Percentiles rank a stretch among this genome's conserved stretches.
phyloP scores from a whole-genome alignment of 176 grass and related monocot species.

The Oryza nivara region DNA sequence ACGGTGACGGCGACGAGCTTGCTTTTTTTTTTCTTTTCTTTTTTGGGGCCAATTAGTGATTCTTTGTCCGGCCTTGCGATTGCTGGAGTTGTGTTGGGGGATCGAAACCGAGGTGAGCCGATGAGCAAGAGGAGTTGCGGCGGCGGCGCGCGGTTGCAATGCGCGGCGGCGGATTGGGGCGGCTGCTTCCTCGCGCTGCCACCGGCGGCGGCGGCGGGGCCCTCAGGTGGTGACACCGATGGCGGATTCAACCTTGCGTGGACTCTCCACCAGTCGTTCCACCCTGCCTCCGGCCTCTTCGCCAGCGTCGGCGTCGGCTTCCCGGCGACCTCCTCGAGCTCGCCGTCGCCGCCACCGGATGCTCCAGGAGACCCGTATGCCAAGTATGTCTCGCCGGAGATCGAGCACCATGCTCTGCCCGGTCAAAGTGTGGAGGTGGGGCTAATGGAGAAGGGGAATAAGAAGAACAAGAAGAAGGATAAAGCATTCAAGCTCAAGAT shows the following conservation, averaged over 20 bases:
- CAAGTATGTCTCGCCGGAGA: conserved; percentile 47
- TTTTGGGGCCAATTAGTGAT: neutral
- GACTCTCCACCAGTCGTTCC: conserved; percentile 58
- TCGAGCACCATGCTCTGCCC: conserved; percentile 19
- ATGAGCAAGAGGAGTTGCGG: conserved; percentile 42
- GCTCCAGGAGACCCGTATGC: conserved; percentile 33
- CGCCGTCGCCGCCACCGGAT: conserved; percentile 24
- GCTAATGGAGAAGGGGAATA: conserved; percentile 54
- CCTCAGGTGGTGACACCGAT: conserved; percentile 4
- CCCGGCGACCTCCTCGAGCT: conserved; percentile 19
- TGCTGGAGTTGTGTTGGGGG: neutral
- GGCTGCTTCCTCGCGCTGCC: conserved; percentile 48
- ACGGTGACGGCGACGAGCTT: conserved; percentile 9
- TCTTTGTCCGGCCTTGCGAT: neutral
- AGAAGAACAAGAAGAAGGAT: neutral
- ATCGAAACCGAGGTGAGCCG: neutral
- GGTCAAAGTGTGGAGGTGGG: conserved; percentile 23
- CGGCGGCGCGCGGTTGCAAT: conserved; percentile 41
- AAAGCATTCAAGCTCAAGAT: conserved; percentile 50
- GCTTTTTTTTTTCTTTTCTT: conserved; percentile 6
- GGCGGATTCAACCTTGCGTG: conserved; percentile 49
- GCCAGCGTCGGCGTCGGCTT: conserved; percentile 53
- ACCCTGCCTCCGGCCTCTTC: conserved; percentile 58
- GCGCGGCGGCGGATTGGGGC: conserved; percentile 42
- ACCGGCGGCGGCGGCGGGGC: neutral